These are phyloP conservation scores for Curvularia spicifera DNA, from an alignment of 2,329 filamentous ascomycete genomes.

Conservation along the genomic window DNA sequence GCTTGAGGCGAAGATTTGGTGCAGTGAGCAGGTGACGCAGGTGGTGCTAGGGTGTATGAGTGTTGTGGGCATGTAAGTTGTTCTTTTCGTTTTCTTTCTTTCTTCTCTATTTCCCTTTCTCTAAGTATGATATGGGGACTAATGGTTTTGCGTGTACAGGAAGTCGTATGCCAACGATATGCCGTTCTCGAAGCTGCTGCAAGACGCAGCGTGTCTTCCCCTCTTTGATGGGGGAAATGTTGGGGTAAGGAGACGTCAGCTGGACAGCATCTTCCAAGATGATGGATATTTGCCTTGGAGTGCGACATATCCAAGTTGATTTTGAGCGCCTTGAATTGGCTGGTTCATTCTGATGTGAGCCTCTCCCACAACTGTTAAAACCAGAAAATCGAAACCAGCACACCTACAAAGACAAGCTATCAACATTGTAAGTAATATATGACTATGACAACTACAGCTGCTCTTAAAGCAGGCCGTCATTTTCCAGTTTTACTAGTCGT, in stretches of 20 bases:
- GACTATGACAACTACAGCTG: too few species aligned
- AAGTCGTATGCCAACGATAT: conserved; percentile 52
- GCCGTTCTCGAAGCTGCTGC: conserved; percentile 69
- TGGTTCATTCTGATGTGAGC: not conserved
- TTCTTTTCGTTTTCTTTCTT: conserved; percentile 26
- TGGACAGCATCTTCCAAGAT: conserved; percentile 55
- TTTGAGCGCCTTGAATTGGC: not conserved
- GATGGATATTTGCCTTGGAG: conserved; percentile 58
- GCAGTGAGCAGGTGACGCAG: conserved; percentile 58
- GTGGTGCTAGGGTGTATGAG: conserved; percentile 59
- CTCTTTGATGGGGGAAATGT: conserved; percentile 69
- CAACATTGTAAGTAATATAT: too few species aligned
- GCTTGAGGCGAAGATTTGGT: conserved; percentile 60
- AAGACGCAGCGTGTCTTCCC: conserved; percentile 89
- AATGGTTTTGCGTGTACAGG: conserved; percentile 15
- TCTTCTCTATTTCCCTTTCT: conserved; percentile 10
- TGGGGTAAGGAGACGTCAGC: conserved; percentile 57
- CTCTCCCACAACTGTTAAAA: too few species aligned
- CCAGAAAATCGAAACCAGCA: too few species aligned
- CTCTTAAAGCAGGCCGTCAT: too few species aligned
- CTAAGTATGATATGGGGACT: not conserved
- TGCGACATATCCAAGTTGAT: conserved; percentile 18
- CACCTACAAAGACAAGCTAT: too few species aligned
- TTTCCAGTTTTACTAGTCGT: too few species aligned
- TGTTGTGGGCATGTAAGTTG: conserved; percentile 58